Conservation (phyloP, 75 land plant genomes). For the Picea glauca region DNA sequence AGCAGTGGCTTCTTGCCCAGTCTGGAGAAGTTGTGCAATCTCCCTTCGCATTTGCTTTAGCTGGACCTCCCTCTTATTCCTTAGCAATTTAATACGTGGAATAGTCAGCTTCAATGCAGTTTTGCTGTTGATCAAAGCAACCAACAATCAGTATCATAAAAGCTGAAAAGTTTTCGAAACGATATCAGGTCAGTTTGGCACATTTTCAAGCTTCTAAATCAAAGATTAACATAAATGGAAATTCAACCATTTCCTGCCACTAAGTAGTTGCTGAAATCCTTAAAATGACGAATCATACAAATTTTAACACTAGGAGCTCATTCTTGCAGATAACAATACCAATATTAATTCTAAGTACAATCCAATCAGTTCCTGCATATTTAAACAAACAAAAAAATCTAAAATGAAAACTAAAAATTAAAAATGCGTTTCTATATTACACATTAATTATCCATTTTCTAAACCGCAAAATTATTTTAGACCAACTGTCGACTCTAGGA, state of each 20-base stretch:
- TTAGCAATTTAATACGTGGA: conserved; percentile 69
- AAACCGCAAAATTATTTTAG: too few species aligned
- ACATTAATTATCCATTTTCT: too few species aligned
- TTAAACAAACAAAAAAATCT: too few species aligned
- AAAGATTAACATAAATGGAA: conserved; percentile 22
- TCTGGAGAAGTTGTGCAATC: conserved; percentile 72
- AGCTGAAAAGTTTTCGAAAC: conserved; percentile 4
- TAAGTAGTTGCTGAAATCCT: too few species aligned
- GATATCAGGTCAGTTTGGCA: not conserved
- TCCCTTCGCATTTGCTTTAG: conserved; percentile 76
- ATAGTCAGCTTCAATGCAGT: conserved; percentile 9
- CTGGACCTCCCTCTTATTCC: conserved; percentile 82
- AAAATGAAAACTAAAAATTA: too few species aligned
- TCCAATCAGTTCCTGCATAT: too few species aligned
- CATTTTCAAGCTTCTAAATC: conserved; percentile 8
- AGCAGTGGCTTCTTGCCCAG: conserved; percentile 94
- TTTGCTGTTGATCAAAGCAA: not conserved
- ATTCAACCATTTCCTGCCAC: not conserved
- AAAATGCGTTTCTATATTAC: too few species aligned
- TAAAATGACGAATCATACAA: too few species aligned
- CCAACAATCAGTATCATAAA: not conserved
- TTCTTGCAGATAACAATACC: too few species aligned
- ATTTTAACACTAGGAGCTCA: too few species aligned
- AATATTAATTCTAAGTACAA: too few species aligned
- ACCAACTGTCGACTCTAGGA: too few species aligned